Evolutionary conservation across 1,284 basidiomycete genomes (phyloP).

Genomic region (Lentinula novae-zelandiae): DNA sequence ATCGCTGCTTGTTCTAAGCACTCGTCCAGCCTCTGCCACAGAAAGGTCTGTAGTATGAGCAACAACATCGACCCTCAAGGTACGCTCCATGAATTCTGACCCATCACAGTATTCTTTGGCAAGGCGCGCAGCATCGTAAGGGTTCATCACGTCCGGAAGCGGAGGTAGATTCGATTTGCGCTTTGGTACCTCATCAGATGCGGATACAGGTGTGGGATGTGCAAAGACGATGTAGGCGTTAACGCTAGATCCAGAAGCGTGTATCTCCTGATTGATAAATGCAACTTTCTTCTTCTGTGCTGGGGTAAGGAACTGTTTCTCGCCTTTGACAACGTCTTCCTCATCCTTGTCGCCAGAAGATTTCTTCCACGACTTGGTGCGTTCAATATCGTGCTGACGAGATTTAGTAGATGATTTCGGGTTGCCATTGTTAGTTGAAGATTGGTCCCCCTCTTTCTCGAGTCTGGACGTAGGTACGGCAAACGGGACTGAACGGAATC

Average conservation of each 20-base stretch:
- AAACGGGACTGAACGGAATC: conserved; percentile 89
- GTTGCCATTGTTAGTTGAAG: conserved; percentile 26
- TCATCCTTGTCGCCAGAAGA: conserved; percentile 31
- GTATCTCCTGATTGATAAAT: conserved; percentile 90
- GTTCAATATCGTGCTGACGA: conserved; percentile 54
- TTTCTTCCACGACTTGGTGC: conserved; percentile 65
- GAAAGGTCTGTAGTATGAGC: conserved; percentile 31
- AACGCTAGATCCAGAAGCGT: conserved; percentile 63
- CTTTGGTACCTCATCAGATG: conserved; percentile 25
- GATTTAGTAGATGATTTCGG: conserved; percentile 28
- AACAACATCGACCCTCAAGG: conserved; percentile 72
- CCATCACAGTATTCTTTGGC: conserved; percentile 69
- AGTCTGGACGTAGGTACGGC: conserved; percentile 70
- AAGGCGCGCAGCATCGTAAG: conserved; percentile 66
- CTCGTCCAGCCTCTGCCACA: conserved; percentile 10
- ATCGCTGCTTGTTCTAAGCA: conserved; percentile 17
- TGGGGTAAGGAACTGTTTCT: conserved; percentile 71
- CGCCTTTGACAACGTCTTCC: conserved; percentile 39
- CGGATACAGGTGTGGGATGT: conserved; percentile 46
- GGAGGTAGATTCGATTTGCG: conserved; percentile 49
- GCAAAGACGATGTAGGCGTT: conserved; percentile 91
- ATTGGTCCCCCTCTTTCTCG: conserved; percentile 40
- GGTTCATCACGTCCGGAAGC: conserved; percentile 53
- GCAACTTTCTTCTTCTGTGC: conserved; percentile 93
- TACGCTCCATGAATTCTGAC: conserved; percentile 69